Evolutionary conservation across 1,284 basidiomycete species (phyloP), one percentile per base, ranked within the genome.

Genomic region (Hemileia vastatrix): DNA sequence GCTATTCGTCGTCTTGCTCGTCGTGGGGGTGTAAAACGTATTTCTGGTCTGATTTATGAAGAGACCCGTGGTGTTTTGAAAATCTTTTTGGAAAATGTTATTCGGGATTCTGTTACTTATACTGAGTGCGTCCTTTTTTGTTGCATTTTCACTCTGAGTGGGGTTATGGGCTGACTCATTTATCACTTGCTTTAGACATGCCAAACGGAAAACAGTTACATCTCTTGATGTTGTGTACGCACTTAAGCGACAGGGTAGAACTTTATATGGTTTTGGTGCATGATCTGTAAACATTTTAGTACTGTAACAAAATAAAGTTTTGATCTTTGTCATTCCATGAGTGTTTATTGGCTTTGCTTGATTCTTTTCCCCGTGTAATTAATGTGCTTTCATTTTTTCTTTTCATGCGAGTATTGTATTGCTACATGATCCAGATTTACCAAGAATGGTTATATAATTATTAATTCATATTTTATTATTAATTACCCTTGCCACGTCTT

Each of bases 1-100:
- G 88, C 89, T 70, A 91, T 93, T 77, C 87, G 90, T 72, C 87
- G 90, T 81, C 86, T 94, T 67, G 90, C 90, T 51, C 88, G 90
- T 77, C 86, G 90, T 83, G 90, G 90, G 76, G 89, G 89, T 86
- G 89, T 91, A 75, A 91, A 92, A 82, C 88, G 88, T 86, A 89
- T 90, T 77, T 90, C 88, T 57, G 87, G 87, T 75, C 82, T 90
- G 70, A 90, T 92, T 79, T 92, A 91, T 78, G 88, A 91, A 77
- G 90, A 92, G 83, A 91, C 88, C 64, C 87, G 90, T 68, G 83
- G 86, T 79, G 85, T 88, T 54, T 81, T 90, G 72, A 87, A 86
- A 79, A 84, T 86, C 74, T 86, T 86, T 80, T 79, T 85, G 57
- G 57, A 60, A 44, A 60, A 60, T 44, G 87, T 90, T 75, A 91